Conservation (phyloP, 2,329 filamentous ascomycete genomes). For the Alternaria consortialis region DNA sequence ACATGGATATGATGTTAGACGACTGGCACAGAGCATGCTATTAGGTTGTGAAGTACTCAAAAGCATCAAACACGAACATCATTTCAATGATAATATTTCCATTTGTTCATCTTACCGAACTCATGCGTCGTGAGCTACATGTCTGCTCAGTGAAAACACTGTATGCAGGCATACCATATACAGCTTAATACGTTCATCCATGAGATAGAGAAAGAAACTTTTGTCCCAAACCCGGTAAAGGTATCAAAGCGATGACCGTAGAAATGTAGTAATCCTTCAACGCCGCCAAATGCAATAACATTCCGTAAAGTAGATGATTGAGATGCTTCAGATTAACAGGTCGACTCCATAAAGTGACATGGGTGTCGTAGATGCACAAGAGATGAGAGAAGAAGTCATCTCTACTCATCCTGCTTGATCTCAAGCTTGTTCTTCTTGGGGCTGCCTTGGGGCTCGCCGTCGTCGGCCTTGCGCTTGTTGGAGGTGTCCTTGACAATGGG, state of each 20-base stretch:
- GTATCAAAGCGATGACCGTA: slow-evolving; percentile 20
- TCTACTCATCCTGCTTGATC: slow-evolving; percentile 46
- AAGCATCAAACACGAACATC: slow-evolving; percentile 3
- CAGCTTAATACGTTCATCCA: background rate
- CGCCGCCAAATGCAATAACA: slow-evolving; percentile 22
- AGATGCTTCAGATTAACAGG: background rate
- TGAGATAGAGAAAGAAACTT: slow-evolving; percentile 12
- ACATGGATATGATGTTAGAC: background rate
- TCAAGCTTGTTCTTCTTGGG: slow-evolving; percentile 49
- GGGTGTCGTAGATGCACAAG: background rate
- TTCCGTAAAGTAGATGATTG: background rate
- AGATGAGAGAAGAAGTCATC: background rate
- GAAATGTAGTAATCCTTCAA: slow-evolving; percentile 16
- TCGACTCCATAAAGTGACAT: background rate
- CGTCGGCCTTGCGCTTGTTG: slow-evolving; percentile 49
- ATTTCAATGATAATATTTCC: background rate
- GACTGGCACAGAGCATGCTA: background rate
- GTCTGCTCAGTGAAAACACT: background rate
- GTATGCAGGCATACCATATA: background rate
- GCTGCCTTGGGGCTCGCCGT: slow-evolving; percentile 25
- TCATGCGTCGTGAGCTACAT: background rate
- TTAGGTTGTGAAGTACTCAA: background rate
- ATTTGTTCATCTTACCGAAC: background rate
- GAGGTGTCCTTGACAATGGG: slow-evolving; percentile 37
- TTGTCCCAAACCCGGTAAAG: slow-evolving; percentile 16